phyloP scores from a whole-genome alignment of 1,139 yeast species.

The Yamadazyma aaseri region DNA sequence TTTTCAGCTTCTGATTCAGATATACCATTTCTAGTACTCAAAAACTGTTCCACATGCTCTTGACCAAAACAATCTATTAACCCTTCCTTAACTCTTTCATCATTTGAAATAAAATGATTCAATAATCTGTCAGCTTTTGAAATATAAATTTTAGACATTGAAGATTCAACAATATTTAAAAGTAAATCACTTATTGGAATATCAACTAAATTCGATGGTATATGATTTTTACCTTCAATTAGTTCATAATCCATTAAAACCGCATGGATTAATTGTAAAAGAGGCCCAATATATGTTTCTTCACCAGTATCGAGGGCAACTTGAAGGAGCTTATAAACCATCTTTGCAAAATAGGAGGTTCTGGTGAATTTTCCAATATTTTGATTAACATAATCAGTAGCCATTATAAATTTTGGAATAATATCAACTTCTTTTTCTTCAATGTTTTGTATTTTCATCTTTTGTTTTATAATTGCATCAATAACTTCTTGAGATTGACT shows the following conservation, averaged over 20 bases:
- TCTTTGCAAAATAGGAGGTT: constrained; percentile 51
- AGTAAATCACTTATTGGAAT: constrained; percentile 59
- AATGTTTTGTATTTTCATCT: constrained; percentile 27
- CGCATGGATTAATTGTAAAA: constrained; percentile 70
- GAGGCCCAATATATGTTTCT: constrained; percentile 53
- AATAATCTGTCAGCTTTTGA: constrained; percentile 58
- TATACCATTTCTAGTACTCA: constrained; percentile 24
- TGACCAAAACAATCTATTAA: constrained; percentile 59
- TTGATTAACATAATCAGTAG: constrained; percentile 37
- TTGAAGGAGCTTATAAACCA: constrained; percentile 55
- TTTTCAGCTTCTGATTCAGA: constrained; percentile 44
- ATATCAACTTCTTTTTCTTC: constrained; percentile 42
- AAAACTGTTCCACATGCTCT: constrained; percentile 45
- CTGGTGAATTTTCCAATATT: constrained; percentile 53
- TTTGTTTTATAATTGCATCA: constrained; percentile 29
- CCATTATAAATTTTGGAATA: constrained; percentile 27
- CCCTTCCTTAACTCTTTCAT: constrained; percentile 48
- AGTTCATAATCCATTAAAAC: constrained; percentile 54
- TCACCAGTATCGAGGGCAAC: constrained; percentile 50
- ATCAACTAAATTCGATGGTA: constrained; percentile 46
- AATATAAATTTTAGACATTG: constrained; percentile 47
- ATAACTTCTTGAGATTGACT: constrained; percentile 33
- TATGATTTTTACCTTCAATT: constrained; percentile 33
- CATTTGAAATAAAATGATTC: constrained; percentile 47
- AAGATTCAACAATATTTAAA: constrained; percentile 49